Evolutionary conservation across 192 early-diverging fungal species (phyloP).

Genomic region (Phlyctochytrium planicorne): DNA sequence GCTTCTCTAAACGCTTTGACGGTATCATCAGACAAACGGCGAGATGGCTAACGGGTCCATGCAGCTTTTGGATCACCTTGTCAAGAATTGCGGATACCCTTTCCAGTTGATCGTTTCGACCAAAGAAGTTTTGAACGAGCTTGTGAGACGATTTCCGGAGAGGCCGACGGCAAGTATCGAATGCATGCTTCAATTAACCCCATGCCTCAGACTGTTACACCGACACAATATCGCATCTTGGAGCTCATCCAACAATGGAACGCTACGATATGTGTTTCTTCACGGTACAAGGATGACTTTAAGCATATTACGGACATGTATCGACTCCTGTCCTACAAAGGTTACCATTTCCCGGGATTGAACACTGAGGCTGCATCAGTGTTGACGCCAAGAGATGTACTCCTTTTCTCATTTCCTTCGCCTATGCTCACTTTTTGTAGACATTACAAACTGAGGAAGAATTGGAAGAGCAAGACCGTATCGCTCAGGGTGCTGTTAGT

Average conservation of each 20-base stretch:
- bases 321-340: constrained; percentile 83
- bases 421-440: constrained; percentile 29
- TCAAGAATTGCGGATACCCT: constrained; percentile 98
- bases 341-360: constrained; percentile 75
- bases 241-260: constrained; percentile 97
- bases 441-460: constrained; percentile 88
- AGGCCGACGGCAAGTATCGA: constrained; percentile 72
- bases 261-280: constrained; percentile 77
- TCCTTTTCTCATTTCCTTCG: neutral
- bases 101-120: constrained; percentile 94
- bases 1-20: constrained; percentile 63
- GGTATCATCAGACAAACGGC: no score
- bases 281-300: constrained; percentile 91
- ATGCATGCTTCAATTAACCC: neutral
- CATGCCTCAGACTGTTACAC: constrained; percentile 49
- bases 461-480: constrained; percentile 90
- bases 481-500: constrained; percentile 76
- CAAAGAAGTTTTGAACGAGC: constrained; percentile 96
- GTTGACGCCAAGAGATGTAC: constrained; percentile 41
- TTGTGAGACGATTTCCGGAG: constrained; percentile 92
- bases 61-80: constrained; percentile 92
- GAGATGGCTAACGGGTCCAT: no score
- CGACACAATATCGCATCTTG: constrained; percentile 83
- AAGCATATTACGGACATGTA: constrained; percentile 96
- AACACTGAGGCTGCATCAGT: constrained; percentile 61